Evolutionary conservation across 2,329 filamentous ascomycete species (phyloP).

Genomic region (Colletotrichum lentis): DNA sequence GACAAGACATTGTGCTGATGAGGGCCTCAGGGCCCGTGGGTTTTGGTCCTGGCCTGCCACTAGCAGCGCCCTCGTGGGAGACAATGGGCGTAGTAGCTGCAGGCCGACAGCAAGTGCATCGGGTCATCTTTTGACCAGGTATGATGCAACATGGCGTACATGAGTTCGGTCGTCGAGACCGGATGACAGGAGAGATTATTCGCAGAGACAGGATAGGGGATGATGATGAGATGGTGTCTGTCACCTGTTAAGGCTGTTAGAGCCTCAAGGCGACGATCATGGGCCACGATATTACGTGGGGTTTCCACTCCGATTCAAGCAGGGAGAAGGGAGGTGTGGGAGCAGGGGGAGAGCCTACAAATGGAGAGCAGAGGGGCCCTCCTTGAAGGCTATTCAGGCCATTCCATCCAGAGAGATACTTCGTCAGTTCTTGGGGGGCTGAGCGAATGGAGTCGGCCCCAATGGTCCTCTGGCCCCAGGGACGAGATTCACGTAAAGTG

Average conservation of each 20-base stretch:
- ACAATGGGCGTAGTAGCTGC: background rate
- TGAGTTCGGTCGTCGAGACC: background rate
- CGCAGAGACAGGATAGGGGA: background rate
- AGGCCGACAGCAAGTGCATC: background rate
- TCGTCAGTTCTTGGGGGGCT: slow-evolving; percentile 7
- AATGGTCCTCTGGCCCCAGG: background rate
- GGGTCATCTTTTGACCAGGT: background rate
- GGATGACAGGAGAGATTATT: background rate
- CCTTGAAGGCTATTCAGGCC: slow-evolving; percentile 21
- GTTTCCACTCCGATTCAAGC: slow-evolving; percentile 1
- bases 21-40: background rate
- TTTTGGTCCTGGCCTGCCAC: background rate
- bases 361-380: slow-evolving; percentile 8
- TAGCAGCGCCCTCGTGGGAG: background rate
- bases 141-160: background rate
- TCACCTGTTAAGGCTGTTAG: background rate
- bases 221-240: slow-evolving; percentile 1
- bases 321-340: slow-evolving; percentile 28
- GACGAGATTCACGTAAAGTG: slow-evolving; percentile 34
- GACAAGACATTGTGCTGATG: slow-evolving; percentile 25
- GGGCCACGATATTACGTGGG: slow-evolving; percentile 23
- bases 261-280: background rate
- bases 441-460: slow-evolving; percentile 16
- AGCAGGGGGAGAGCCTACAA: slow-evolving; percentile 17
- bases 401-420: slow-evolving; percentile 32